Base-by-base conservation (phyloP, 1,284 basidiomycete genomes). In the Pholiota adiposa region DNA sequence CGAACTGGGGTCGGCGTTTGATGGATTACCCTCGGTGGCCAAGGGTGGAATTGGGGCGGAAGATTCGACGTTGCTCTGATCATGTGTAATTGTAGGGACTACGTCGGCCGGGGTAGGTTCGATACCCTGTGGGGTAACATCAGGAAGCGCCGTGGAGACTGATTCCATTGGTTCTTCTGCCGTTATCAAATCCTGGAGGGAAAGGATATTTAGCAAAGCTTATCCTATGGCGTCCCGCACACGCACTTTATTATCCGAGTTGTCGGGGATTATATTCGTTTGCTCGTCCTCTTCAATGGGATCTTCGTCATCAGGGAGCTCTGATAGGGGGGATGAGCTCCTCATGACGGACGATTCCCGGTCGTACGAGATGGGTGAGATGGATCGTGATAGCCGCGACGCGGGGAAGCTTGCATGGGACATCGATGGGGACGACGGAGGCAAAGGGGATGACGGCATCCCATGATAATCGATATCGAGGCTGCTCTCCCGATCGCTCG, bases 381-480 rank as follows among this genome's bases (percentile, higher is more conserved):
- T 70, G 33, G 73, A 74, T 66, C 70, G 70, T 38, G 72, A 69
- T 59, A 72, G 56, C 23, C 72, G 69, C 3, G 71, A 72, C 21
- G 66, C 62, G 31, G 73, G 70, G n/a, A 68, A 62, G 33, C 71
- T 70, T 54, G 69, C 65, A 34, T 74, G 75, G 0, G 76, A 77
- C 19, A 75, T 64, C 7, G 72, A 72, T 16, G 75, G 73, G 11
- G 75, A 76, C 25, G 73, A 76, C 4, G 76, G 71, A 6, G 76
- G 76, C 14, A 78, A 63, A n/a, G 76, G 75, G 1, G 77, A 75
- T 8, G 73, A 74, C 2, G 65, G 63, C 19, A 61, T 67, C 16
- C 58, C 61, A 36, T 60, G 48, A 23, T 71, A 70, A 19, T 71
- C 70, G 14, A 49, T 63, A 29, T 72, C 70, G 48, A 65, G 58